A percentile compares a stretch with the other conserved stretches of the same genome.
Conservation (phyloP, 371 early-diverging fungal genomes). For the Blakeslea trispora region DNA sequence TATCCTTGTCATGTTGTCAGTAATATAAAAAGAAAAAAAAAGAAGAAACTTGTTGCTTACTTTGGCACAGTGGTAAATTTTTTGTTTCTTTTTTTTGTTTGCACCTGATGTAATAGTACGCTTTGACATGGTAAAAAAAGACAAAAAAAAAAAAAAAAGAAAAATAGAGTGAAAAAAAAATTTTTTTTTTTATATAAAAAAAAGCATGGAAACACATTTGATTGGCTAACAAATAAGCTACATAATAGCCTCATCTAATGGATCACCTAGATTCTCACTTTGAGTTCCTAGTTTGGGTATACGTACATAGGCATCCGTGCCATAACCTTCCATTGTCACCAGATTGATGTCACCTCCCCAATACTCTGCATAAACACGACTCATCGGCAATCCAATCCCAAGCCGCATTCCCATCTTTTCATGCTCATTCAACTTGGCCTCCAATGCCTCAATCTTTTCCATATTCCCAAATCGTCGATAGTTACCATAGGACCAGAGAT, state of each 20-base stretch:
- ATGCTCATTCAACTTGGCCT: constrained; percentile 59
- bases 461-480: constrained; percentile 58
- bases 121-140: constrained; percentile 21
- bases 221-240: constrained; percentile 5
- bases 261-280: constrained; percentile 51
- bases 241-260: constrained; percentile 26
- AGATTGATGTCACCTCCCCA: constrained; percentile 72
- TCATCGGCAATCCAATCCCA: constrained; percentile 86
- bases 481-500: constrained; percentile 75
- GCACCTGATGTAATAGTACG: constrained; percentile 21
- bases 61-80: constrained; percentile 29
- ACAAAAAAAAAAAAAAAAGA: neutral
- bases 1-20: constrained; percentile 20
- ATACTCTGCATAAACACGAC: constrained; percentile 80
- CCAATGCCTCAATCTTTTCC: constrained; percentile 57
- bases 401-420: constrained; percentile 48
- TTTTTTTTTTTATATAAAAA: no score
- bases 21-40: neutral
- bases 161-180: no score
- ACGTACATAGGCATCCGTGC: constrained; percentile 83
- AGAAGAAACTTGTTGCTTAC: no score
- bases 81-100: constrained; percentile 44
- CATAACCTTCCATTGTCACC: constrained; percentile 73
- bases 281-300: constrained; percentile 65
- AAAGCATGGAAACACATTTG: no score